Evolutionary conservation across 1,139 yeast species (phyloP).

Genomic region (Scheffersomyces insectosa): DNA sequence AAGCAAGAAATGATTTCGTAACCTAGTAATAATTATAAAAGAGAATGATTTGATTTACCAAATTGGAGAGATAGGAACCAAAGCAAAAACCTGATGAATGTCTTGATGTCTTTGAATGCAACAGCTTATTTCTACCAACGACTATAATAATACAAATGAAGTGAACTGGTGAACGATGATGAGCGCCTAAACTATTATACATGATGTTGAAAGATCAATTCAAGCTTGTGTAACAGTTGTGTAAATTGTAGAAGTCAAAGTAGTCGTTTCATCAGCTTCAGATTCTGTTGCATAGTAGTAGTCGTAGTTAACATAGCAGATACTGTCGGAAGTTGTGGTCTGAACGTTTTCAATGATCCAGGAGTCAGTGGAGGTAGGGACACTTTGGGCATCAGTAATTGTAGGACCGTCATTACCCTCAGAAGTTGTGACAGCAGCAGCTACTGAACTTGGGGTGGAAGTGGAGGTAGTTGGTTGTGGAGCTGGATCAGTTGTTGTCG

Average conservation of each 20-base stretch:
- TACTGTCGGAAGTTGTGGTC: constrained; percentile 35
- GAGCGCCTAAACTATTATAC: too few relatives aligned
- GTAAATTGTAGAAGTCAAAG: constrained; percentile 40
- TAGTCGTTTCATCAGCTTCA: constrained; percentile 30
- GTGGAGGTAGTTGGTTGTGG: constrained; percentile 1
- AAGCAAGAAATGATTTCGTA: too few relatives aligned
- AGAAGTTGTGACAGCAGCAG: constrained; percentile 6
- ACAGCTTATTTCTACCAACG: too few relatives aligned
- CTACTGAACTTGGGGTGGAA: constrained; percentile 1
- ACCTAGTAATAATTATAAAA: too few relatives aligned
- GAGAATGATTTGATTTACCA: too few relatives aligned
- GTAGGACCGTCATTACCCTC: constrained; percentile 26
- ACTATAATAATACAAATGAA: too few relatives aligned
- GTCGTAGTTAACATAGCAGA: constrained; percentile 45
- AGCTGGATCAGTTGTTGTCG: constrained; percentile 10
- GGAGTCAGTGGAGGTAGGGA: constrained; percentile 37
- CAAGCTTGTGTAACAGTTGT: constrained; percentile 34
- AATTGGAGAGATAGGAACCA: too few relatives aligned
- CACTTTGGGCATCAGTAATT: constrained; percentile 28
- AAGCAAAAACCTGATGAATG: too few relatives aligned
- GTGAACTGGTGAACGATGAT: too few relatives aligned
- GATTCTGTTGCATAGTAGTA: constrained; percentile 37
- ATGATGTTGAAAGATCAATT: neutral
- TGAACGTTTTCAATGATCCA: constrained; percentile 41
- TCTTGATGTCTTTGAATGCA: too few relatives aligned